Base-by-base conservation (phyloP, 331 rosid genomes). In the Phaseolus coccineus region DNA sequence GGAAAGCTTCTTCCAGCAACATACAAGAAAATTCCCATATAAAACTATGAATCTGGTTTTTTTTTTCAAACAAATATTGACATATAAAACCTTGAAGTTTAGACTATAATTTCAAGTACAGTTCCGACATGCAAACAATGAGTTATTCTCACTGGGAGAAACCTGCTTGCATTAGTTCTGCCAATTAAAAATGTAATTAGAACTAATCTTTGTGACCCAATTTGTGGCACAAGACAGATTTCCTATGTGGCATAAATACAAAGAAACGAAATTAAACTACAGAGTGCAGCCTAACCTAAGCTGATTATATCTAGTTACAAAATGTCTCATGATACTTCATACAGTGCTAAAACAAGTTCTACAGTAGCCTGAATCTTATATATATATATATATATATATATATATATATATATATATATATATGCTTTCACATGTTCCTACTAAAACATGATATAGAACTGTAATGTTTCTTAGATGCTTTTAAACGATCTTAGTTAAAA, bases 401-500 rank as follows among this genome's bases (percentile, higher is more conserved):
- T 19, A 19, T 19, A 19, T 19, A 19, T 19, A 19, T 19, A 19
- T 19, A 19, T 19, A 19, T 19, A 19, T 19, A 19, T 19, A 19
- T 19, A 19, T 19, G 22, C 22, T 63, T 76, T 77, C 57, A 69
- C 30, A 62, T 5, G 10, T 64, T 74, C 71, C 52, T 46, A 35
- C 40, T 40, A 13, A 73, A 58, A 37, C 63, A 58, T 74, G 22
- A 35, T 35, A 35, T 37, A 58, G 37, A 85, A 46, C 57, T 4
- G 6, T 15, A 12, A 11, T 15, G 6, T 50, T 16, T 68, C 33
- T 48, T 0, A 31, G 40, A 40, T 67, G 35, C 31, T 70, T 77
- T 72, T 65, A 70, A 28, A 51, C 14, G 19, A 71, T 69, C 76
- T 68, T 46, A 25, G 71, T 30, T 10, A 78, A 58, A 56, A 67